A percentile compares a stretch with the other conserved stretches of the same genome.
phyloP scores from a whole-genome alignment of 1,139 yeast genomes.

The Geotrichum carabidarum region DNA sequence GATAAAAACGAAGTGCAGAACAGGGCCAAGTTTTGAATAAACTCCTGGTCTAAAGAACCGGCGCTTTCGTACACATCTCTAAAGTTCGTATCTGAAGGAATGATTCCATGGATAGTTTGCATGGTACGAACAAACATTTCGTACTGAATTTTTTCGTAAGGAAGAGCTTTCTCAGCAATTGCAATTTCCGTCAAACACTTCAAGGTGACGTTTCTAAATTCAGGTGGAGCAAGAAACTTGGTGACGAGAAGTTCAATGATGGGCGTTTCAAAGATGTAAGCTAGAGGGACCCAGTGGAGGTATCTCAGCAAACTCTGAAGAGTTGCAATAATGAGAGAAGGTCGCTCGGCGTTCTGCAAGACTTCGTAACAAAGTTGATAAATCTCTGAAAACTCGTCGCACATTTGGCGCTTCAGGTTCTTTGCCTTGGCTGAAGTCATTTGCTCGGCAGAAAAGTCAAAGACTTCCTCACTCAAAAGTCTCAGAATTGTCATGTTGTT shows the following conservation, averaged over 20 bases:
- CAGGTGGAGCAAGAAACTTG: conserved; percentile 72
- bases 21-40: conserved; percentile 92
- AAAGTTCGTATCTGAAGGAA: conserved; percentile 73
- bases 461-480: conserved; percentile 88
- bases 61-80: conserved; percentile 69
- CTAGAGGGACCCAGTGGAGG: conserved; percentile 90
- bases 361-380: conserved; percentile 91
- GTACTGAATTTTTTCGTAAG: conserved; percentile 55
- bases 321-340: conserved; percentile 80
- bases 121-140: conserved; percentile 68
- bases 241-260: conserved; percentile 64
- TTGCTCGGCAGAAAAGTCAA: conserved; percentile 89
- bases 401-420: conserved; percentile 75
- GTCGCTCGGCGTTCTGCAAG: conserved; percentile 80
- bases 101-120: conserved; percentile 62
- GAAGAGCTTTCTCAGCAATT: conserved; percentile 54
- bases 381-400: conserved; percentile 86
- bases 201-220: conserved; percentile 76
- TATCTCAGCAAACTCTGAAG: conserved; percentile 77
- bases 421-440: conserved; percentile 94
- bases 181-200: conserved; percentile 92
- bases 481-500: conserved; percentile 91
- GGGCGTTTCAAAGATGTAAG: conserved; percentile 83
- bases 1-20: conserved; percentile 79
- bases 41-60: conserved; percentile 80